Evolutionary conservation across 768 basidiomycete genomes (phyloP), one percentile per base, ranked within the genome.

Genomic region (Coprinopsis sp.): DNA sequence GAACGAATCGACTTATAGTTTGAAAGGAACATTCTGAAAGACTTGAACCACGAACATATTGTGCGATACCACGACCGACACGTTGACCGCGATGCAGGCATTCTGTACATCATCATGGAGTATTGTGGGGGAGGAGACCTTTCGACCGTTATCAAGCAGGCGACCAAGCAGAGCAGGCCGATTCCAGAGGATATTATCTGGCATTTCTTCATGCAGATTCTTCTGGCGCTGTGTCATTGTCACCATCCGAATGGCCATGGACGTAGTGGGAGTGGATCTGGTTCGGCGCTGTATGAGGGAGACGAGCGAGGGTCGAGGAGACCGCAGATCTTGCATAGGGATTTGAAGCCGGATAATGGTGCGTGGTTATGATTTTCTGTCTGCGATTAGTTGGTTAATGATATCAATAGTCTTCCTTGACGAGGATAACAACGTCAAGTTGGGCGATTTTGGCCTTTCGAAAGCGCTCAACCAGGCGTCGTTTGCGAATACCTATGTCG

Each of bases 341-440:
- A 98, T 68, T 63, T 99, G 51, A 99, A 99, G 65, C 96, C 96
- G 0, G 96, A 99, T 64, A 98, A 98, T 69, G 91, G 93, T 87
- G 51, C 21, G 81, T 65, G 14, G 18, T n/a, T n/a, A n/a, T 25
- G 16, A 14, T 19, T 3, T 14, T 31, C 22, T 19, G n/a, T 13
- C 2, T 18, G 33, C 16, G n/a, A 31, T 24, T 23, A 4, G 8
- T 30, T 34, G 25, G 40, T 30, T 39, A 11, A 27, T 8, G 50
- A 16, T 21, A 6, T 13, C 6, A n/a, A 2, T 48, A 95, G 95
- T 98, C 2, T 99, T 99, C 59, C 76, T 99, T 29, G 88, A 92
- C 53, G 82, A 83, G 51, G 73, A 72, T 41, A 85, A 89, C 57
- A 78, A 73, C n/a, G 86, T 97, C 47, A 98, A 98, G 64, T 78